phyloP scores from a whole-genome alignment of 2,329 filamentous ascomycete species.

The Aphanocladium album region DNA sequence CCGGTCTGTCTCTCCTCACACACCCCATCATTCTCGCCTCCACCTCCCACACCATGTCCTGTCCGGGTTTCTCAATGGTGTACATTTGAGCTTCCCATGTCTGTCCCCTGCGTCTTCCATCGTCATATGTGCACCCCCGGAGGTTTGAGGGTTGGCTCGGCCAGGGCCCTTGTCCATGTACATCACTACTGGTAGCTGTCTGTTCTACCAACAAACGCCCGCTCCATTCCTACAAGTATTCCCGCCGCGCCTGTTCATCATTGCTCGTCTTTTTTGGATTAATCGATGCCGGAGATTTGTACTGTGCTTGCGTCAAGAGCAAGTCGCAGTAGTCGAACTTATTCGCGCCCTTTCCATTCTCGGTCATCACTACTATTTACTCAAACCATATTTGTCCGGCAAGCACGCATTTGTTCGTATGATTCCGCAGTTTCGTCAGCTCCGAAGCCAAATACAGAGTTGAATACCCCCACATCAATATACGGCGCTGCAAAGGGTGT shows the following conservation, averaged over 20 bases:
- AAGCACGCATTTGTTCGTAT: background rate
- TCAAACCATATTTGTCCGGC: background rate
- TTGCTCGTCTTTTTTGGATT: background rate
- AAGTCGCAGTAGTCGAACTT: background rate
- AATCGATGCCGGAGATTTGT: background rate
- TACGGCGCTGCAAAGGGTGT: background rate
- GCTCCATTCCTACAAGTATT: constrained; percentile 11
- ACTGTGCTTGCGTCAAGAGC: background rate
- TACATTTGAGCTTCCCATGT: constrained; percentile 4
- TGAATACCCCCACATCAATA: background rate
- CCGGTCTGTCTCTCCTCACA: constrained; percentile 1
- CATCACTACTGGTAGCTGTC: background rate
- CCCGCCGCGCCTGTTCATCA: background rate
- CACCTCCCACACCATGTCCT: constrained; percentile 12
- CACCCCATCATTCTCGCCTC: background rate
- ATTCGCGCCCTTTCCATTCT: too few species aligned
- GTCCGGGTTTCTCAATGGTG: constrained; percentile 1
- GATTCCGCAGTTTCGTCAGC: background rate
- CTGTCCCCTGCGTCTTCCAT: constrained; percentile 10
- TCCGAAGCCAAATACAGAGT: background rate
- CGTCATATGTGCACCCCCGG: constrained; percentile 4
- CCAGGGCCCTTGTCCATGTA: constrained; percentile 8
- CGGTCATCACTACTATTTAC: background rate
- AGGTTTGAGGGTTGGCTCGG: background rate
- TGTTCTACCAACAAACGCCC: constrained; percentile 8